phyloP scores from a whole-genome alignment of 1,139 yeast species.

The Protomyces lactucae-debilis region DNA sequence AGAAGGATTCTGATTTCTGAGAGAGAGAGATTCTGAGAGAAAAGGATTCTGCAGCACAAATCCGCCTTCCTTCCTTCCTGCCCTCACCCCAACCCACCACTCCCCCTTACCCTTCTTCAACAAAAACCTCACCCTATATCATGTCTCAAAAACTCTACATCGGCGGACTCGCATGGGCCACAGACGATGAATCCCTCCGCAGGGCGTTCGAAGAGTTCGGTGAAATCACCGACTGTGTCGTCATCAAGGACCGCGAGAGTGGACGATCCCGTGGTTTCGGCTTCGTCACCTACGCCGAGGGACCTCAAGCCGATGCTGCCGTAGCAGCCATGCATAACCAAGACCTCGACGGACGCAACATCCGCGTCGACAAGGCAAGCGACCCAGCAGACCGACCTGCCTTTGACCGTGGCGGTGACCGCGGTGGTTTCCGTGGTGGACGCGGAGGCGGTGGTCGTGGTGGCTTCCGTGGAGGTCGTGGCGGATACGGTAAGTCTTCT shows the following conservation, averaged over 20 bases:
- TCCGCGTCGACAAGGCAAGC: slow-evolving; percentile 26
- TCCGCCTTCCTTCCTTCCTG: no score
- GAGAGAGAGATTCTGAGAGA: no score
- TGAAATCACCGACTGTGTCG: slow-evolving; percentile 23
- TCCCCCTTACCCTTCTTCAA: background rate
- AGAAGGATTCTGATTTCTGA: no score
- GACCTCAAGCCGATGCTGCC: slow-evolving; percentile 23
- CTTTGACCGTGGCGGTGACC: slow-evolving; percentile 11
- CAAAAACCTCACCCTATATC: background rate
- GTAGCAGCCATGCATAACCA: slow-evolving; percentile 21
- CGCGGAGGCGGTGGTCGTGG: slow-evolving; percentile 25
- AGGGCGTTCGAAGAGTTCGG: slow-evolving; percentile 20
- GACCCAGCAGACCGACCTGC: slow-evolving; percentile 26
- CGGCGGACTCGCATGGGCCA: slow-evolving; percentile 27
- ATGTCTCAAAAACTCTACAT: slow-evolving; percentile 20
- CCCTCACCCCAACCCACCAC: no score
- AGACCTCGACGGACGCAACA: slow-evolving; percentile 25
- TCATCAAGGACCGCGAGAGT: slow-evolving; percentile 26
- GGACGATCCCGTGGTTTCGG: slow-evolving; percentile 27
- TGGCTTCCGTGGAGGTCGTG: slow-evolving; percentile 26
- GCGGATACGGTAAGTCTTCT: slow-evolving; percentile 13
- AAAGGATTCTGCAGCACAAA: no score
- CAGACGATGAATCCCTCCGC: slow-evolving; percentile 23
- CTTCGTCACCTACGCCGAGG: slow-evolving; percentile 22
- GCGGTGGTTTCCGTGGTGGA: slow-evolving; percentile 25